Percentiles rank a stretch among this genome's conserved stretches.
Conservation (phyloP, 2,329 filamentous ascomycete species). For the Karstenula rhodostoma region DNA sequence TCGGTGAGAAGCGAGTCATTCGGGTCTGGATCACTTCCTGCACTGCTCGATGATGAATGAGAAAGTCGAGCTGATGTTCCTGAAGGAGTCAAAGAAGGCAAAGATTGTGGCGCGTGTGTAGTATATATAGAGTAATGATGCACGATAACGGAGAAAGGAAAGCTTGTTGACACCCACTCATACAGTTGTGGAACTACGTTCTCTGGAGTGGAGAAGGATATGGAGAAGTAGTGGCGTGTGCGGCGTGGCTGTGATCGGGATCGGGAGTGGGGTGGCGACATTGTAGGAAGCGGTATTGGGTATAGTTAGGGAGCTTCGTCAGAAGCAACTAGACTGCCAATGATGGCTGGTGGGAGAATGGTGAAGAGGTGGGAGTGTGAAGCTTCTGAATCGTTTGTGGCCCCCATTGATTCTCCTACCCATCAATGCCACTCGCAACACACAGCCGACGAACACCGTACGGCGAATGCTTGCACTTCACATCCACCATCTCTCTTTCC, state of each 20-base stretch:
- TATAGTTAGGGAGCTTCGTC: too few species aligned
- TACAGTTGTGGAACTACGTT: neutral
- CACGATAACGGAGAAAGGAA: neutral
- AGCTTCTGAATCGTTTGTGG: too few species aligned
- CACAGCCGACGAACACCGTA: neutral
- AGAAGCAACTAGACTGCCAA: neutral
- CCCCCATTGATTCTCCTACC: neutral
- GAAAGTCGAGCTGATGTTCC: neutral
- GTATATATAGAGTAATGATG: slow-evolving; percentile 2
- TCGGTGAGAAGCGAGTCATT: neutral
- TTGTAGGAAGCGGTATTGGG: neutral
- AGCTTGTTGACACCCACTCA: slow-evolving; percentile 2
- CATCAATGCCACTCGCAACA: neutral
- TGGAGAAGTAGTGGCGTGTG: slow-evolving; percentile 1
- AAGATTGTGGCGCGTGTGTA: neutral
- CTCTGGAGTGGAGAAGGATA: slow-evolving; percentile 2
- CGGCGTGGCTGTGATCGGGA: neutral
- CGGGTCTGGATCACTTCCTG: neutral
- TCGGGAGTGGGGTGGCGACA: neutral
- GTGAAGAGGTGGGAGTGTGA: neutral
- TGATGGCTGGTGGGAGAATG: neutral
- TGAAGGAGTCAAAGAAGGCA: neutral
- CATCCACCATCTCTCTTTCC: neutral
- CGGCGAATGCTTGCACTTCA: neutral
- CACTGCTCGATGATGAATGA: neutral